These are phyloP conservation scores for Aspergillus aculeatinus DNA, from an alignment of 2,329 filamentous ascomycete genomes.

Conservation along the genomic window DNA sequence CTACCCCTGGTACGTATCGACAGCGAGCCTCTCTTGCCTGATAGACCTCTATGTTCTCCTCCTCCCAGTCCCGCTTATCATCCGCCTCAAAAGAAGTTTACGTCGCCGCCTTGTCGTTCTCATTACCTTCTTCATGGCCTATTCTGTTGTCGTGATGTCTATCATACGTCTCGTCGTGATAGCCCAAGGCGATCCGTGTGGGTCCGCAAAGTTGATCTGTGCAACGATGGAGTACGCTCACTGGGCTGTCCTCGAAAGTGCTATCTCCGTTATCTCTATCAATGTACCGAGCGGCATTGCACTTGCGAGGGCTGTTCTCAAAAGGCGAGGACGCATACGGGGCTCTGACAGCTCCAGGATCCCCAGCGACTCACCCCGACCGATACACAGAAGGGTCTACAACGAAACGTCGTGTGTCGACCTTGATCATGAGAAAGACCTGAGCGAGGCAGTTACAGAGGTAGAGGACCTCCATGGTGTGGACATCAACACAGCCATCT, in stretches of 20 bases:
- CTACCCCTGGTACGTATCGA: neutral
- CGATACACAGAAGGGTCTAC: too few relatives aligned
- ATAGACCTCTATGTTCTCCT: neutral
- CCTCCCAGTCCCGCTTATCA: neutral
- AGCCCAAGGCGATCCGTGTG: neutral
- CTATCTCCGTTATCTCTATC: neutral
- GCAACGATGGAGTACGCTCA: neutral
- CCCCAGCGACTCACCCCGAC: too few relatives aligned
- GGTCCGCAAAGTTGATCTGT: neutral
- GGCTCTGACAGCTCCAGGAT: too few relatives aligned
- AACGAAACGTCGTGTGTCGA: too few relatives aligned
- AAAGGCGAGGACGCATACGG: too few relatives aligned
- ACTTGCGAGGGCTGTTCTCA: neutral
- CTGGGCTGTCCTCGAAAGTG: neutral
- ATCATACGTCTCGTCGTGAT: neutral
- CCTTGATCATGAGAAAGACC: too few relatives aligned
- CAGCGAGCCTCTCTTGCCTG: neutral
- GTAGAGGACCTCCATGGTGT: too few relatives aligned
- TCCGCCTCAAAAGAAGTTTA: neutral
- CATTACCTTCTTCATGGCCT: neutral
- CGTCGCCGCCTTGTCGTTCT: neutral
- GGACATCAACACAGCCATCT: too few relatives aligned
- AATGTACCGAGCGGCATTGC: neutral
- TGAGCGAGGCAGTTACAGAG: too few relatives aligned
- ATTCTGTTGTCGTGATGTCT: constrained; percentile 2